Base-by-base conservation (phyloP, 2,329 filamentous ascomycete genomes). In the Coccinonectria pachysandricola region DNA sequence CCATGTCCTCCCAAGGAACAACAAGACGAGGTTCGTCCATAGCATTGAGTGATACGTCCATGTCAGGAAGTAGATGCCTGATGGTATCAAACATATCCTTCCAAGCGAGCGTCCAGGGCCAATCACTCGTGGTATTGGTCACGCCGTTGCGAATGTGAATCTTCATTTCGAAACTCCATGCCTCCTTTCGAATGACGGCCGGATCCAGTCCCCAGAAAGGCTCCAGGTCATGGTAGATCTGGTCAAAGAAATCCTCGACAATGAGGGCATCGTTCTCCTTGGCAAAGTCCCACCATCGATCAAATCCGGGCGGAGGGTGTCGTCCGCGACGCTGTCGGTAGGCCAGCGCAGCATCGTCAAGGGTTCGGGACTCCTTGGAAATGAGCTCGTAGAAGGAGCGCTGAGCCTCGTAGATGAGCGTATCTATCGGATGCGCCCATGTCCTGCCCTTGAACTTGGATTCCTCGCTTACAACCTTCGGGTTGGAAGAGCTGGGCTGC, bases 11-110 rank as follows among this genome's bases (percentile, higher is more conserved):
- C 63, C 67, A 78, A 3, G 74, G 66, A 3, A 71, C 68, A 8
- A 79, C 64, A 7, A 81, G 43, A 14, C 75, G 61, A 19, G 75
- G 75, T 44, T 80, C 75, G 39, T 81, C 76, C 64, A 79, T 72
- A 16, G 68, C 60, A 36, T 80, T 81, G 32, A 79, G 59, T 1
- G 75, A 65, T 31, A 80, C 62, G 34, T 79, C 75, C 67, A 81
- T 74, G 40, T 81, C 75, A 2, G 75, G 75, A 10, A 80, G 54
- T 28, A 69, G 33, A 19, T 65, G 53, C 35, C 68, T 60, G n/a
- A 75, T 59, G 0, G 62, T 60, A 31, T 61, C 54, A 40, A 71
- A 56, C 54, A 74, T 55, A 25, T 65, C 50, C 16, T 67, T 49
- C 69, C 70, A 72, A 32, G 74, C 65, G 39, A 62, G 50, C 3